Evolutionary conservation across 768 basidiomycete species (phyloP).

Genomic region (Gymnopilus junonius): DNA sequence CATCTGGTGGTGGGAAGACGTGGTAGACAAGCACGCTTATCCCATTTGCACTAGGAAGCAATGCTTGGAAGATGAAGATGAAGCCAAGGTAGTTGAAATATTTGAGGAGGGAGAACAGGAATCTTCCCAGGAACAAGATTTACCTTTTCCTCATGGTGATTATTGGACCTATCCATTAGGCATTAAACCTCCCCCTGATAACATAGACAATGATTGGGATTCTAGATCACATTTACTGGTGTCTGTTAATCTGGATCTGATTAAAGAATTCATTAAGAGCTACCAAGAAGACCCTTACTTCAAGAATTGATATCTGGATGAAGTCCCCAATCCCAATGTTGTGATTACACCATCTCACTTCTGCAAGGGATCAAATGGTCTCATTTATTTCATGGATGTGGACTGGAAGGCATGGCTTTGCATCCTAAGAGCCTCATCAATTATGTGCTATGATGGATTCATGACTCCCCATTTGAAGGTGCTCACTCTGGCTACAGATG

Average conservation of each 20-base stretch:
- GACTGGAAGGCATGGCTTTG: slow-evolving; percentile 24
- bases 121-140: not conserved
- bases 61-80: not conserved
- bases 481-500: slow-evolving; percentile 10
- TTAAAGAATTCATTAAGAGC: slow-evolving; percentile 19
- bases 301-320: not conserved
- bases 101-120: not conserved
- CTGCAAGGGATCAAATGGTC: slow-evolving; percentile 6
- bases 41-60: slow-evolving; percentile 7
- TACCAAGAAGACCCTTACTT: slow-evolving; percentile 13
- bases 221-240: not conserved
- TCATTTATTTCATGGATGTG: slow-evolving; percentile 23
- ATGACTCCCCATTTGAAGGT: slow-evolving; percentile 21
- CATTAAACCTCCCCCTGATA: slow-evolving; percentile 11
- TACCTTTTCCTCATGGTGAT: not conserved
- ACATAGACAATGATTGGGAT: slow-evolving; percentile 18
- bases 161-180: slow-evolving; percentile 11
- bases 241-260: not conserved
- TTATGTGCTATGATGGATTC: slow-evolving; percentile 14
- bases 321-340: not conserved
- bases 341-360: not conserved
- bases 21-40: slow-evolving; percentile 15
- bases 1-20: slow-evolving; percentile 23
- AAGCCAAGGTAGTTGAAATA: not conserved
- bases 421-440: slow-evolving; percentile 14